These are phyloP conservation scores for Aspergillus sclerotioniger DNA, from an alignment of 495 filamentous ascomycete species.

Conservation along the genomic window DNA sequence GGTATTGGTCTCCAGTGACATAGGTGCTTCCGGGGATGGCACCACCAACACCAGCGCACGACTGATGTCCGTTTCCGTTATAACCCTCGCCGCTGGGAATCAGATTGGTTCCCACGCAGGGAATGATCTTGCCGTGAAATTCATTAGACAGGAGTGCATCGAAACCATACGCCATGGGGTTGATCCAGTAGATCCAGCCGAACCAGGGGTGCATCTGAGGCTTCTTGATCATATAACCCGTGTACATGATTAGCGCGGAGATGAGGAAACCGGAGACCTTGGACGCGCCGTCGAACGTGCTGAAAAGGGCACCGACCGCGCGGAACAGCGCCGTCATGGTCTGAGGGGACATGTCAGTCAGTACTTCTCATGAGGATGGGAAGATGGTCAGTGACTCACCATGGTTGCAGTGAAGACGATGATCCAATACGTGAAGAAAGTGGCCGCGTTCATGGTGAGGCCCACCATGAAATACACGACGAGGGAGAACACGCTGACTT, in stretches of 20 bases:
- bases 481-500: constrained; percentile 62
- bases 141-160: constrained; percentile 68
- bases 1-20: constrained; percentile 49
- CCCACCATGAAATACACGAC: constrained; percentile 75
- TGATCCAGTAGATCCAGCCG: constrained; percentile 69
- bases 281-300: constrained; percentile 52
- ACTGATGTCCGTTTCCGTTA: constrained; percentile 28
- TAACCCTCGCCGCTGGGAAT: constrained; percentile 42
- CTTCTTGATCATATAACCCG: constrained; percentile 60
- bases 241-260: constrained; percentile 55
- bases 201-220: constrained; percentile 74
- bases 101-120: constrained; percentile 48
- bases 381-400: constrained; percentile 18
- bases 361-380: neutral
- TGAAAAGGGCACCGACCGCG: constrained; percentile 48
- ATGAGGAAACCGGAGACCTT: constrained; percentile 52
- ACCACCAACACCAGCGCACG: constrained; percentile 56
- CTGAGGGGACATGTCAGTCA: neutral
- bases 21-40: constrained; percentile 42
- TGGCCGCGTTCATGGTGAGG: constrained; percentile 43
- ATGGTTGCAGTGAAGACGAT: constrained; percentile 23
- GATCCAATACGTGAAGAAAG: constrained; percentile 53
- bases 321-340: constrained; percentile 54
- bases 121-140: constrained; percentile 52
- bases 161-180: constrained; percentile 72